Evolutionary conservation across 768 basidiomycete species (phyloP), one percentile per base, ranked within the genome.

Genomic region (Bullera alba): DNA sequence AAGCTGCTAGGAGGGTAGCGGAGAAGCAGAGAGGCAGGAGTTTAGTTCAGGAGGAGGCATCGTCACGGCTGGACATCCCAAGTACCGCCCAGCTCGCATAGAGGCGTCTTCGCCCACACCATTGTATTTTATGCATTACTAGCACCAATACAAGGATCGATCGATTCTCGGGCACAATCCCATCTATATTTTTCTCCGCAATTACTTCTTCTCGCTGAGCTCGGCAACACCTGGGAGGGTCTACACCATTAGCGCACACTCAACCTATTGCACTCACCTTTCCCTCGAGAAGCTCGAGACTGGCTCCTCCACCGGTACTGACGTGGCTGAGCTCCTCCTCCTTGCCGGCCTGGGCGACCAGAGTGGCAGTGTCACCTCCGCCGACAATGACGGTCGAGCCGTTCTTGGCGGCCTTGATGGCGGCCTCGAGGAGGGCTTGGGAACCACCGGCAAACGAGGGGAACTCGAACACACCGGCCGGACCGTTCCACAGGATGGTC

Each of bases 401-500:
- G 21, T 82, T 81, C 69, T 82, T 72, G 44, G 89, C 88, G 23
- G 92, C 92, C 63, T 89, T 83, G 63, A 93, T 80, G 64, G 81
- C 82, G 26, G 87, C 89, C 42, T 88, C 82, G 22, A 97, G 82
- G 36, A 95, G 82, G 10, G 83, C 74, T 67, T 82, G 80, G 4
- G 92, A 95, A 35, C 92, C 92, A 29, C 76, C 77, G 0, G 91
- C 85, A 65, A 99, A 99, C 17, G 82, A 81, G 32, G 87, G 82
- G 78, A 95, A 93, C 74, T 99, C 93, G 73, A 99, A 99, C 32
- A 99, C 93, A 61, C 93, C 93, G 29, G 92, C 85, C 35, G 95
- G 93, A 30, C 93, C 96, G 68, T 60, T 69, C 93, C 93, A 99
- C 46, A 99, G 82, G 67, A 97, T 89, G 32, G 93, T 99, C 80